Percentiles rank a stretch among this genome's conserved stretches.
These are phyloP conservation scores for Jacaranda mimosifolia DNA, from an alignment of 257 asterid genomes.

Conservation along the genomic window DNA sequence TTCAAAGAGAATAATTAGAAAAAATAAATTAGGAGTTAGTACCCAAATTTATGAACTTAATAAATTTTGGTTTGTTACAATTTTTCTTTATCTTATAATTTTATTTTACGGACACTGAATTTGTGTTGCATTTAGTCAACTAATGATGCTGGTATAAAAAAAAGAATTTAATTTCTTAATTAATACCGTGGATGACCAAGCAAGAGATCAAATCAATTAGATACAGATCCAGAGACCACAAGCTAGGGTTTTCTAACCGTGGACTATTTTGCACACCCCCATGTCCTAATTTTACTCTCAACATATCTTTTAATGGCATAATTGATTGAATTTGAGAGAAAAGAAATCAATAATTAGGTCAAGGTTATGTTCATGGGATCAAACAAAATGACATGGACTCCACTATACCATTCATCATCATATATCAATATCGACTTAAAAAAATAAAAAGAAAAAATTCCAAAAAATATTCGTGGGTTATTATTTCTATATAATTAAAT, in stretches of 20 bases:
- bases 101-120: too few species aligned
- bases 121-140: too few species aligned
- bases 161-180: too few species aligned
- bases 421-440: neutral
- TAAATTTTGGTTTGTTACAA: too few species aligned
- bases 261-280: neutral
- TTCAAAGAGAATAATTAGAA: too few species aligned
- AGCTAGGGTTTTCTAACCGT: neutral
- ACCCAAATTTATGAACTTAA: too few species aligned
- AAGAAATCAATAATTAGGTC: neutral
- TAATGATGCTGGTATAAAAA: too few species aligned
- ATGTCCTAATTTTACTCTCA: neutral
- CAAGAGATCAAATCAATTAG: neutral
- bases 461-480: slow-evolving; percentile 8
- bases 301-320: neutral
- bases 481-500: neutral
- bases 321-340: neutral
- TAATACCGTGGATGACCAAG: too few species aligned
- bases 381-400: slow-evolving; percentile 37
- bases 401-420: slow-evolving; percentile 31
- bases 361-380: slow-evolving; percentile 23
- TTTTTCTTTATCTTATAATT: too few species aligned
- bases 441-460: neutral
- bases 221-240: neutral
- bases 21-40: too few species aligned